Percentiles rank a stretch among this genome's conserved stretches.
Conservation (phyloP, 352 stramenopile species). For the Globisporangium emineosum region DNA sequence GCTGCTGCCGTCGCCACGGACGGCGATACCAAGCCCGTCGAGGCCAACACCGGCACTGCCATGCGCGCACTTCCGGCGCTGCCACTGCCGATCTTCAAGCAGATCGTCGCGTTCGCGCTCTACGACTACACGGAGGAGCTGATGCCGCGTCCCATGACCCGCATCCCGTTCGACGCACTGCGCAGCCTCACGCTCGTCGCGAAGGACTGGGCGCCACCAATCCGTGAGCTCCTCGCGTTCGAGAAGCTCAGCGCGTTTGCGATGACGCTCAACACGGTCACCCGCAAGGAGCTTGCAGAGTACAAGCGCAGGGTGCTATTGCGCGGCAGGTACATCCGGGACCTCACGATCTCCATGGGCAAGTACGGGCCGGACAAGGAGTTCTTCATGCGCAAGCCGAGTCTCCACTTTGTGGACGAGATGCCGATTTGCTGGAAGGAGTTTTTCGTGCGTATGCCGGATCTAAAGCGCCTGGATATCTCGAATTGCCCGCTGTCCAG, state of each 20-base stretch:
- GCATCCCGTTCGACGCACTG: conserved; percentile 12
- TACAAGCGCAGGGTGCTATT: conserved; percentile 20
- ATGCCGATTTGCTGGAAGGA: conserved; percentile 33
- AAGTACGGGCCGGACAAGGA: conserved; percentile 18
- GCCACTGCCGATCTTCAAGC: conserved; percentile 30
- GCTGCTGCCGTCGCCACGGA: not conserved
- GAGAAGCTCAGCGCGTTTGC: conserved; percentile 25
- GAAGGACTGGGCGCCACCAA: conserved; percentile 27
- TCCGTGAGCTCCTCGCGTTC: conserved; percentile 31
- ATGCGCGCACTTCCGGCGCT: conserved; percentile 14
- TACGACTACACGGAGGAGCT: conserved; percentile 20
- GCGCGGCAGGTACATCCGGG: conserved; percentile 22
- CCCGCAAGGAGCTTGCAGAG: conserved; percentile 20
- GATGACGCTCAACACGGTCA: conserved; percentile 29
- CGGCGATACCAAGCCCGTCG: not conserved
- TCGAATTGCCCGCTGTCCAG: conserved; percentile 29
- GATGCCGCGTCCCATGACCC: conserved; percentile 7
- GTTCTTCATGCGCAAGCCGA: conserved; percentile 22
- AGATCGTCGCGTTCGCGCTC: conserved; percentile 29
- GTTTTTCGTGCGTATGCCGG: conserved; percentile 31
- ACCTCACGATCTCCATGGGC: conserved; percentile 31
- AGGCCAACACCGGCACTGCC: not conserved
- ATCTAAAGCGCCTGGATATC: conserved; percentile 41
- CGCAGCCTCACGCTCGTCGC: conserved; percentile 30
- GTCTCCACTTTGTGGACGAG: conserved; percentile 23